phyloP scores from a whole-genome alignment of 768 basidiomycete genomes.

The Amanita muscaria region DNA sequence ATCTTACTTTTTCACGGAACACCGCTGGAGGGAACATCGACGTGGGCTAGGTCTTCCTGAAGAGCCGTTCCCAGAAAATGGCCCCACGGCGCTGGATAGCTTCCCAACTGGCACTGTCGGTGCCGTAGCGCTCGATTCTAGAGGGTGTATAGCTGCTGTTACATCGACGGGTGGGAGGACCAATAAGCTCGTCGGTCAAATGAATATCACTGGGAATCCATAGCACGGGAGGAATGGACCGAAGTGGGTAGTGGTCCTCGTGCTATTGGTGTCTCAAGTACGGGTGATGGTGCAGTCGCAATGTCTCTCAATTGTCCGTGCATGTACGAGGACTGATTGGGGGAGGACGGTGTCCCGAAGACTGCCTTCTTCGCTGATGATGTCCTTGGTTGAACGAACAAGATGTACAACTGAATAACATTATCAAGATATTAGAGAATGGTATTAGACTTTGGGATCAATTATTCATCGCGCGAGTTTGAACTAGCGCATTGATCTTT shows the following conservation, averaged over 20 bases:
- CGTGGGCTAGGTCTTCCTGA: conserved; percentile 67
- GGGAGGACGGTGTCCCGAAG: conserved; percentile 57
- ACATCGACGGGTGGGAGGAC: conserved; percentile 81
- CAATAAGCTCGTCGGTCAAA: conserved; percentile 74
- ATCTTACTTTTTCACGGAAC: conserved; percentile 71
- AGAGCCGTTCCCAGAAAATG: conserved; percentile 37
- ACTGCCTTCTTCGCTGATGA: conserved; percentile 78
- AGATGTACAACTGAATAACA: too few species aligned
- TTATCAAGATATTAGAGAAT: too few species aligned
- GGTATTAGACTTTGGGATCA: too few species aligned
- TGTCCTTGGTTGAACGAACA: conserved; percentile 12
- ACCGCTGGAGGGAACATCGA: conserved; percentile 71
- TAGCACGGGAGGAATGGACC: conserved; percentile 73
- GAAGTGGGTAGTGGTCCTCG: conserved; percentile 21
- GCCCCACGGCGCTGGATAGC: conserved; percentile 36
- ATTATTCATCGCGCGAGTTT: conserved; percentile 7
- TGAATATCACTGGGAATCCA: conserved; percentile 80
- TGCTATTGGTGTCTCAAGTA: conserved; percentile 73
- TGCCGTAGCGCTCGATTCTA: conserved; percentile 68
- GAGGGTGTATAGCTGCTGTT: conserved; percentile 62
- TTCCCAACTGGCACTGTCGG: conserved; percentile 77
- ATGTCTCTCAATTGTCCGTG: conserved; percentile 70
- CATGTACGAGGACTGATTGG: conserved; percentile 78
- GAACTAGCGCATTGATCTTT: conserved; percentile 21
- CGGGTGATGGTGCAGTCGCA: conserved; percentile 72